These are phyloP conservation scores for Fraxinus dipetala DNA, from an alignment of 305 asterid genomes.

Conservation along the genomic window DNA sequence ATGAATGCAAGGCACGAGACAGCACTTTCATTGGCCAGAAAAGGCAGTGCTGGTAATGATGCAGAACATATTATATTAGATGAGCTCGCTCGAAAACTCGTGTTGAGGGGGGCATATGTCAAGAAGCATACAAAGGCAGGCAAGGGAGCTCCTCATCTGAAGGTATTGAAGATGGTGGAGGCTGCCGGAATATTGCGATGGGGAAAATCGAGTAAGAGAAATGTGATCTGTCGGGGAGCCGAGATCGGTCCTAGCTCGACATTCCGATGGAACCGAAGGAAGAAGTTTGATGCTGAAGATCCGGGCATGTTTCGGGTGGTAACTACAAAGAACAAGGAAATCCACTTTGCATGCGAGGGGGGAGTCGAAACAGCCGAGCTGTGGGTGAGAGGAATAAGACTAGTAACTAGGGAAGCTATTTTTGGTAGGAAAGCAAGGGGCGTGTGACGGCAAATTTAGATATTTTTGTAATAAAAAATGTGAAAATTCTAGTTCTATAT, in stretches of 20 bases:
- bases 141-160: constrained; percentile 55
- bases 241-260: constrained; percentile 55
- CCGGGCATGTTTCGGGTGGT: constrained; percentile 61
- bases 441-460: background rate
- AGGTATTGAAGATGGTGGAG: constrained; percentile 55
- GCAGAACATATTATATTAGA: constrained; percentile 49
- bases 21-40: constrained; percentile 46
- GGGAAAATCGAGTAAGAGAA: constrained; percentile 66
- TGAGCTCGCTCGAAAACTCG: constrained; percentile 57
- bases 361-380: constrained; percentile 54
- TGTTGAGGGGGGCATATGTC: constrained; percentile 41
- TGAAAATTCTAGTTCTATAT: background rate
- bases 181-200: constrained; percentile 47
- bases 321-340: constrained; percentile 55
- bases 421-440: constrained; percentile 27
- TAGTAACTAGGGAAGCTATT: constrained; percentile 58
- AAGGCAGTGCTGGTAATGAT: constrained; percentile 23
- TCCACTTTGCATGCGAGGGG: constrained; percentile 65
- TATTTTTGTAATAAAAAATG: background rate
- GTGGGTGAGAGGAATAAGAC: constrained; percentile 73
- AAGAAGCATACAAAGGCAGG: constrained; percentile 66
- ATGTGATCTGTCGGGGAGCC: constrained; percentile 56
- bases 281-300: constrained; percentile 57
- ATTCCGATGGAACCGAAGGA: constrained; percentile 55
- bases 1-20: constrained; percentile 45